Conservation (phyloP, 2,329 filamentous ascomycete species). For the Harringtonia aguacate region DNA sequence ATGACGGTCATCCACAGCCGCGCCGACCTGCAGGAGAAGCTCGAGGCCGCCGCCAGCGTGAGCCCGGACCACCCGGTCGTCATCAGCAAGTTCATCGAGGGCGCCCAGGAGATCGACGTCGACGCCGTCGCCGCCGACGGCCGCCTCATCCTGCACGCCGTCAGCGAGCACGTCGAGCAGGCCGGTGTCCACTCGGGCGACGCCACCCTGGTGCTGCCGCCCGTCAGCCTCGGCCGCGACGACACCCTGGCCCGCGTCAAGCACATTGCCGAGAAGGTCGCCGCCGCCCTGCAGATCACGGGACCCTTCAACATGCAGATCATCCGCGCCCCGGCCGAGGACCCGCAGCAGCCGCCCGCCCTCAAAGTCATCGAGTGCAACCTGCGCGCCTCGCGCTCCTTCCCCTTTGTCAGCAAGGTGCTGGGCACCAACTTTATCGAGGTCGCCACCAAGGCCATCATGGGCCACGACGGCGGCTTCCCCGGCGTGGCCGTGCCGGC, state of each 20-base stretch:
- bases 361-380: slow-evolving; percentile 99
- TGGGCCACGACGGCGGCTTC: slow-evolving; percentile 56
- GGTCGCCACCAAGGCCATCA: slow-evolving; percentile 85
- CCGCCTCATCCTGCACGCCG: slow-evolving; percentile 79
- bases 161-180: slow-evolving; percentile 93
- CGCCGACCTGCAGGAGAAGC: slow-evolving; percentile 87
- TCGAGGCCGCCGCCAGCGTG: slow-evolving; percentile 79
- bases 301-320: slow-evolving; percentile 99
- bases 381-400: slow-evolving; percentile 88
- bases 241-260: slow-evolving; percentile 76
- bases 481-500: slow-evolving; percentile 59
- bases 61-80: slow-evolving; percentile 96
- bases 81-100: slow-evolving; percentile 97
- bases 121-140: slow-evolving; percentile 84
- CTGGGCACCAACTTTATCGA: slow-evolving; percentile 97
- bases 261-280: slow-evolving; percentile 92
- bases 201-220: slow-evolving; percentile 86
- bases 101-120: slow-evolving; percentile 91
- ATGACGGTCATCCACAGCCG: slow-evolving; percentile 94
- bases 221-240: slow-evolving; percentile 66
- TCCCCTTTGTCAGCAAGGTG: slow-evolving; percentile 97
- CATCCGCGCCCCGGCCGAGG: slow-evolving; percentile 91
- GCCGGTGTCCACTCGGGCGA: slow-evolving; percentile 98
- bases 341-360: slow-evolving; percentile 48
- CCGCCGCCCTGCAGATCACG: slow-evolving; percentile 92